Evolutionary conservation across 495 filamentous ascomycete species (phyloP).

Genomic region (Entonaema liquescens): DNA sequence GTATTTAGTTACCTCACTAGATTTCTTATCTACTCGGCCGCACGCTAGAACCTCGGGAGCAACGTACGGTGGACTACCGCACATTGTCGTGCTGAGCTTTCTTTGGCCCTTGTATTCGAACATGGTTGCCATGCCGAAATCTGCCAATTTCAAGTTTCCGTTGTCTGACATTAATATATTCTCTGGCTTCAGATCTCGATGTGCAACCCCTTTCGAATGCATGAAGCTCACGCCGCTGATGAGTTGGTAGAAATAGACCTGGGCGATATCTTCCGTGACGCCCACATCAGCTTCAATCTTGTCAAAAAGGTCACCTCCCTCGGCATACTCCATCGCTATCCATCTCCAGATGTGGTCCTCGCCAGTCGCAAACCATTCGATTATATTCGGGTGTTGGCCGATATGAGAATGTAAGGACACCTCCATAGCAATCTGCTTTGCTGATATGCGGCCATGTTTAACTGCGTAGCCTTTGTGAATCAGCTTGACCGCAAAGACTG

Average conservation of each 20-base stretch:
- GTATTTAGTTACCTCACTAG: slow-evolving; percentile 72
- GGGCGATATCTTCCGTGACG: slow-evolving; percentile 89
- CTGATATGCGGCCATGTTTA: slow-evolving; percentile 84
- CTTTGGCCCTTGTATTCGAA: slow-evolving; percentile 85
- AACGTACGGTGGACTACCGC: slow-evolving; percentile 96
- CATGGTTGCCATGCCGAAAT: slow-evolving; percentile 95
- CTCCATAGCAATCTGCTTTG: slow-evolving; percentile 89
- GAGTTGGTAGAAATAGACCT: slow-evolving; percentile 94
- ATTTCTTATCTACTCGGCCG: slow-evolving; percentile 53
- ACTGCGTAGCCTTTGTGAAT: slow-evolving; percentile 96
- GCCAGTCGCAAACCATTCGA: slow-evolving; percentile 86
- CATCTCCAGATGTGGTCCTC: slow-evolving; percentile 93
- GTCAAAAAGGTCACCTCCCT: slow-evolving; percentile 97
- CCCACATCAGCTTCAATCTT: slow-evolving; percentile 98
- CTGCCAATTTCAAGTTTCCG: slow-evolving; percentile 93
- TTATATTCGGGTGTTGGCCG: slow-evolving; percentile 89
- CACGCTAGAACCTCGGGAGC: slow-evolving; percentile 86
- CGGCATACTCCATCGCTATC: slow-evolving; percentile 98
- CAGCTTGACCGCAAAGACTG: slow-evolving; percentile 96
- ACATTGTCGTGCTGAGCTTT: slow-evolving; percentile 85
- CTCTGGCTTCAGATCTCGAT: slow-evolving; percentile 91
- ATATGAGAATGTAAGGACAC: slow-evolving; percentile 87
- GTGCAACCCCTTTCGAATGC: slow-evolving; percentile 89
- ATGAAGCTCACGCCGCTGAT: slow-evolving; percentile 91
- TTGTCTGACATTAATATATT: slow-evolving; percentile 83